Evolutionary conservation across 176 grass and related monocot genomes (phyloP).

Genomic region (Juncus effusus): DNA sequence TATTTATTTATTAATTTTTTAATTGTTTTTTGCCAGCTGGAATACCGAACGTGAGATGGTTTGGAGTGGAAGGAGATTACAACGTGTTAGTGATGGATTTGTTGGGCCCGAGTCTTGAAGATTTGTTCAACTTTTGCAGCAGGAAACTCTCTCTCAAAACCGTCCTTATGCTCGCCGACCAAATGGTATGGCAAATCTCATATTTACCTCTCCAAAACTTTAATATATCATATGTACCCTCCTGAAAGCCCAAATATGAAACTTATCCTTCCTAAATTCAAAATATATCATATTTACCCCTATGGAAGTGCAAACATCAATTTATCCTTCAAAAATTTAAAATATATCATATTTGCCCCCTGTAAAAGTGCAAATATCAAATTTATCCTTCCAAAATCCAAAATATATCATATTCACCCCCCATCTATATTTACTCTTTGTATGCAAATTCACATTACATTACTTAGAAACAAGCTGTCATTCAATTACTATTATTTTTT

Average conservation of each 20-base stretch:
- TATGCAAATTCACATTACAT: background rate
- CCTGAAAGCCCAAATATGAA: background rate
- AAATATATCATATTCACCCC: background rate
- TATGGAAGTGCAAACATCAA: background rate
- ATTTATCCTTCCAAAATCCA: background rate
- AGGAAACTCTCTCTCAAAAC: slow-evolving; percentile 95
- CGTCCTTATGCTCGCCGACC: slow-evolving; percentile 98
- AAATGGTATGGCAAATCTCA: slow-evolving; percentile 59
- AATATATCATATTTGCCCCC: background rate
- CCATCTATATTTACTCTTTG: background rate
- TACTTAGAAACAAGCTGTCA: background rate
- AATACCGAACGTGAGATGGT: slow-evolving; percentile 91
- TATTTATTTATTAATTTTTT: slow-evolving; percentile 7
- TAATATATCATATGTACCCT: background rate
- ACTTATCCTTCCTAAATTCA: background rate
- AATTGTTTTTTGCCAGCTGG: slow-evolving; percentile 62
- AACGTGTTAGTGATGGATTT: slow-evolving; percentile 99
- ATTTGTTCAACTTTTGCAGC: slow-evolving; percentile 98
- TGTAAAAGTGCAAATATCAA: background rate
- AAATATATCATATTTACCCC: background rate
- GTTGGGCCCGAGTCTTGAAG: slow-evolving; percentile 88
- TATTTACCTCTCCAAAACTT: background rate
- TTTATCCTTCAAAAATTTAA: background rate
- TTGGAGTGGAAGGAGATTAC: slow-evolving; percentile 93
- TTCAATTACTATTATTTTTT: background rate